Evolutionary conservation across 257 asterid genomes (phyloP).

Genomic region (Gentiana macrophylla): DNA sequence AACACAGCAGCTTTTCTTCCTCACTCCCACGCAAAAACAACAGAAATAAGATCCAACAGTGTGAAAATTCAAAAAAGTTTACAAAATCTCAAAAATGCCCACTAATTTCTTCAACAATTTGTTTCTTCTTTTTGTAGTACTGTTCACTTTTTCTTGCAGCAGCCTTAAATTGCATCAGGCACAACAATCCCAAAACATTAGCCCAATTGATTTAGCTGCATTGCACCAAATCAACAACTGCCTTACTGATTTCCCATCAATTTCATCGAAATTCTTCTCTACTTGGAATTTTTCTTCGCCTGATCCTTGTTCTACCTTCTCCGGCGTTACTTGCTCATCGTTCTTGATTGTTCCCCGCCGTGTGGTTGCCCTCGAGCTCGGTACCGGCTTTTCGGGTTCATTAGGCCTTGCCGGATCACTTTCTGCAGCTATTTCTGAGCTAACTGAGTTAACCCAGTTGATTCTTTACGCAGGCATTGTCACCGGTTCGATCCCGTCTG

Average conservation of each 20-base stretch:
- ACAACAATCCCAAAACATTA: conserved; percentile 2
- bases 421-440: conserved; percentile 35
- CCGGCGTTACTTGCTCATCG: conserved; percentile 54
- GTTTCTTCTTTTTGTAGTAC: conserved; percentile 1
- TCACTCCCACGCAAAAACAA: not conserved
- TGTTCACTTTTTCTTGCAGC: not conserved
- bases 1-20: not conserved
- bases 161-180: too few relatives aligned
- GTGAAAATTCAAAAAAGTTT: too few relatives aligned
- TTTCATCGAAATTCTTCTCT: conserved; percentile 37
- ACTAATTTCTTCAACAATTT: not conserved
- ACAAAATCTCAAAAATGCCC: not conserved
- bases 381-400: conserved; percentile 65
- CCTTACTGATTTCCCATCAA: conserved; percentile 37
- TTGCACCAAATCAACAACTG: conserved; percentile 43
- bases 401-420: conserved; percentile 58
- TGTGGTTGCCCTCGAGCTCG: conserved; percentile 33
- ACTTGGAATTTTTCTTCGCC: conserved; percentile 52
- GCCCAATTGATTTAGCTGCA: conserved; percentile 38
- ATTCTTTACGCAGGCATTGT: conserved; percentile 69
- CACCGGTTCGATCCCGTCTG: conserved; percentile 54
- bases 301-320: conserved; percentile 59
- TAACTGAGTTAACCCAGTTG: conserved; percentile 47
- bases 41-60: not conserved
- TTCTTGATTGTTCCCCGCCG: conserved; percentile 6